Evolutionary conservation across 2,329 filamentous ascomycete species (phyloP).

Genomic region (Fusarium staphyleae): DNA sequence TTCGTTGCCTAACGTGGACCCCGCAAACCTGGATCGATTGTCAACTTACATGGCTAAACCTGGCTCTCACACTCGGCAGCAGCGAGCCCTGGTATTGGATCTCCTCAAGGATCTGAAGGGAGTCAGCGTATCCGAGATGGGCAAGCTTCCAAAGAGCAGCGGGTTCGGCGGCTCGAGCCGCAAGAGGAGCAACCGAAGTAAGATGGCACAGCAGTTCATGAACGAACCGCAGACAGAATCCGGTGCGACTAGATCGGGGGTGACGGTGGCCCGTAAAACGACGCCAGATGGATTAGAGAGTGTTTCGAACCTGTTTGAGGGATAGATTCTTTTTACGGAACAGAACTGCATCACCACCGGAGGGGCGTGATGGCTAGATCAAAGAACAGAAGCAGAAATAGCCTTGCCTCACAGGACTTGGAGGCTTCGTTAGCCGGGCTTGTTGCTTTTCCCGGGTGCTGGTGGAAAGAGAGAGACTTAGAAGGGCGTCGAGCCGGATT

Average conservation of each 20-base stretch:
- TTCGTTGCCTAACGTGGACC: slow-evolving; percentile 77
- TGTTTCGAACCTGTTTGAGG: slow-evolving; percentile 60
- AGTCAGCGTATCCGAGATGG: slow-evolving; percentile 91
- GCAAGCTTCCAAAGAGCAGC: slow-evolving; percentile 72
- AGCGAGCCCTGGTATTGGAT: slow-evolving; percentile 82
- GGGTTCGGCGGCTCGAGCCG: slow-evolving; percentile 44
- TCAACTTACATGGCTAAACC: slow-evolving; percentile 67
- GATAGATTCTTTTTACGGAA: slow-evolving; percentile 21
- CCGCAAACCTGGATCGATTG: slow-evolving; percentile 70
- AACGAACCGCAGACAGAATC: slow-evolving; percentile 52
- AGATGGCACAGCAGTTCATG: slow-evolving; percentile 73
- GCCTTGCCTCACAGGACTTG: neutral
- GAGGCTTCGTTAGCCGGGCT: slow-evolving; percentile 3
- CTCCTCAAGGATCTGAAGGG: slow-evolving; percentile 86
- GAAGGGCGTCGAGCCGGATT: slow-evolving; percentile 22
- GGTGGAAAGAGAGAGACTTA: slow-evolving; percentile 14
- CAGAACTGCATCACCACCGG: neutral
- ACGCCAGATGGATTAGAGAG: slow-evolving; percentile 63
- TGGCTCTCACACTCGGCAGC: slow-evolving; percentile 71
- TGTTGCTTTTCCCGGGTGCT: slow-evolving; percentile 5
- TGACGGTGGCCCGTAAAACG: slow-evolving; percentile 42
- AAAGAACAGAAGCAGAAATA: slow-evolving; percentile 6
- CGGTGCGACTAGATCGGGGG: slow-evolving; percentile 41
- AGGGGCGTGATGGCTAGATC: neutral
- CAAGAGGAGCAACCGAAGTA: slow-evolving; percentile 46